Evolutionary conservation across 2,329 filamentous ascomycete species (phyloP).

Genomic region (Pseudopyricularia javanii): DNA sequence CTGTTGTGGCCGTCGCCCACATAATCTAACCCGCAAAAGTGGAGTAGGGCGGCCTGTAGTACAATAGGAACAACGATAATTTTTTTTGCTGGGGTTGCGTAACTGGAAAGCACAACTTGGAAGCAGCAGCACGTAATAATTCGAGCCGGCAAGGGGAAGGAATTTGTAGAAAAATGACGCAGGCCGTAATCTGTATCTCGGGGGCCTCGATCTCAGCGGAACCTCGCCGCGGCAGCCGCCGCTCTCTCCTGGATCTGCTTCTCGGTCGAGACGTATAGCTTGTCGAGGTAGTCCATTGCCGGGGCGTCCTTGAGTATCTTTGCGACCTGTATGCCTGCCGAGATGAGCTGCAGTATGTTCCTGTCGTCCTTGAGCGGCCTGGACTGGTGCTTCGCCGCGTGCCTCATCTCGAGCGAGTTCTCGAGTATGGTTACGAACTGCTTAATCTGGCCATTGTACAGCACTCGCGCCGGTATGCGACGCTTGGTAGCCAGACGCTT

Average conservation of each 20-base stretch:
- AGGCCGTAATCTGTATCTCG: background rate
- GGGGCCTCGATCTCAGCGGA: constrained; percentile 13
- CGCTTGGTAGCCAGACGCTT: constrained; percentile 79
- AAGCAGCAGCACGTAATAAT: too few relatives aligned
- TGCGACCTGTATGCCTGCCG: constrained; percentile 74
- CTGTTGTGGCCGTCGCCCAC: background rate
- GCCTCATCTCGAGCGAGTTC: constrained; percentile 79
- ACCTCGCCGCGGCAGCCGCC: constrained; percentile 26
- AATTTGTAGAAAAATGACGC: background rate
- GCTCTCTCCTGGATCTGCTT: constrained; percentile 60
- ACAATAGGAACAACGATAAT: background rate
- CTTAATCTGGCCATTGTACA: constrained; percentile 86
- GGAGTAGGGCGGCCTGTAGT: background rate
- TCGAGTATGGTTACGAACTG: constrained; percentile 81
- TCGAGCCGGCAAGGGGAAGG: too few relatives aligned
- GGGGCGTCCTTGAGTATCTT: constrained; percentile 76
- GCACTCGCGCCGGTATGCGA: constrained; percentile 68
- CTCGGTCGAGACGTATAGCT: constrained; percentile 73
- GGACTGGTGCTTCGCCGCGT: constrained; percentile 73
- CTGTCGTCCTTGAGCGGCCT: constrained; percentile 78
- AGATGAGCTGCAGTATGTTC: constrained; percentile 79
- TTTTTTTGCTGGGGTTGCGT: background rate
- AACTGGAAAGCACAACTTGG: background rate
- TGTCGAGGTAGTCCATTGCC: constrained; percentile 73
- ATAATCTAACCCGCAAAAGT: background rate